Evolutionary conservation across 2,329 filamentous ascomycete genomes (phyloP), one percentile per base, ranked within the genome.

Genomic region (Neonectria ditissima): DNA sequence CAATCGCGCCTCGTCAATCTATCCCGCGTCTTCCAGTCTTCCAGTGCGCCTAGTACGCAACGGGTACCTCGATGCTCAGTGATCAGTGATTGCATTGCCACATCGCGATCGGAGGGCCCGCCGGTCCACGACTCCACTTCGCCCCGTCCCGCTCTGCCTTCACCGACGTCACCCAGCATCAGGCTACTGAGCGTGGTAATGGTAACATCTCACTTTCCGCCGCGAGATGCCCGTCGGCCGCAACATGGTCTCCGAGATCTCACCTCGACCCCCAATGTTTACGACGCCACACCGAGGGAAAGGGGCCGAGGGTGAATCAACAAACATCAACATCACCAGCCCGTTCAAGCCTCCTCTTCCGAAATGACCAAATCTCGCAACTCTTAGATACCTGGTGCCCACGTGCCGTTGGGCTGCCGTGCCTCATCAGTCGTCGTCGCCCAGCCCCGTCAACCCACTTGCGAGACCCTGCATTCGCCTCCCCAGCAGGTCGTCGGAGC

Each of bases 381-480:
- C 55, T 44, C 32, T 18, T 20, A 41, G n/a, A n/a, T n/a, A n/a
- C 37, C n/a, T 41, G 20, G 37, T 8, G 51, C 24, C 34, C 28
- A 54, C 39, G 34, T 37, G 52, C 48, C 26, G 28, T 28, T 26
- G 41, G 13, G n/a, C 30, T 18, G 47, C 39, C 51, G 34, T 8
- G 13, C 50, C 37, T 47, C 50, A 44, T 67, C 68, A 79, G 37
- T 80, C 78, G 18, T 84, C 83, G 59, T 83, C 81, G 2, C 78
- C 79, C 57, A 81, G 65, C 13, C 86, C 83, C 24, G 85, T 86
- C 73, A 89, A 71, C 0, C 85, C 82, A 7, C 83, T 84, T 3
- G 84, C 83, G 20, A 89, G 78, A 1, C 86, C 86, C 61, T 88
- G 82, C 86, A 89, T 89, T 51, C 86, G 80, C 66, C 86, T 77